Conservation (phyloP, 805 yeast genomes). For the Wilhelminamyces savonicus region DNA sequence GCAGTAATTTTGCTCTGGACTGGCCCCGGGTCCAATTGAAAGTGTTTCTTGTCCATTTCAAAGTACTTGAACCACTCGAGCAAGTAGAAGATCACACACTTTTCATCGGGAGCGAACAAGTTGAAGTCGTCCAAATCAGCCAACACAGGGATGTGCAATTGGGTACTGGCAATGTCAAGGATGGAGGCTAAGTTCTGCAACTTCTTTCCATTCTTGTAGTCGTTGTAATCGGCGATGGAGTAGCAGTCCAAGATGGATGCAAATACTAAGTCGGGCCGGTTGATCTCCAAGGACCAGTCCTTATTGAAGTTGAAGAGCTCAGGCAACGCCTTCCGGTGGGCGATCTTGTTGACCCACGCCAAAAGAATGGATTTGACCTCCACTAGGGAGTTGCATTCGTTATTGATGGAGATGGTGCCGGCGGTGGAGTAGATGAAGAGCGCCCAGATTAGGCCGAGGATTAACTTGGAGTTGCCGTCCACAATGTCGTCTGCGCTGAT, state of each 20-base stretch:
- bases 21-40: no score
- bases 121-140: slow-evolving; percentile 51
- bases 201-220: slow-evolving; percentile 7
- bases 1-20: no score
- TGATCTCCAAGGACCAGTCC: slow-evolving; percentile 49
- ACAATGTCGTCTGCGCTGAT: slow-evolving; percentile 45
- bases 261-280: slow-evolving; percentile 41
- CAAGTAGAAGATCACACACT: slow-evolving; percentile 50
- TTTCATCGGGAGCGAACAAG: slow-evolving; percentile 50
- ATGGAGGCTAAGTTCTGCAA: slow-evolving; percentile 17
- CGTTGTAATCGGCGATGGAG: slow-evolving; percentile 11
- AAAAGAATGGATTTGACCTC: slow-evolving; percentile 29
- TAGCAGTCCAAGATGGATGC: slow-evolving; percentile 29
- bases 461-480: slow-evolving; percentile 42
- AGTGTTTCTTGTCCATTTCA: slow-evolving; percentile 10
- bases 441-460: slow-evolving; percentile 45
- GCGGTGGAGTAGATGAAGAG: slow-evolving; percentile 37
- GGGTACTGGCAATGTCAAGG: slow-evolving; percentile 35
- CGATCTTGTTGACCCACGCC: slow-evolving; percentile 45
- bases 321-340: slow-evolving; percentile 12
- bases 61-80: slow-evolving; percentile 51
- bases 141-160: slow-evolving; percentile 44
- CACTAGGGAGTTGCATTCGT: slow-evolving; percentile 18
- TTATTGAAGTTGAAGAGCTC: slow-evolving; percentile 43
- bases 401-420: slow-evolving; percentile 11